Conservation (phyloP, 129 eudicot genomes). For the Rutidosis leptorrhynchoides region DNA sequence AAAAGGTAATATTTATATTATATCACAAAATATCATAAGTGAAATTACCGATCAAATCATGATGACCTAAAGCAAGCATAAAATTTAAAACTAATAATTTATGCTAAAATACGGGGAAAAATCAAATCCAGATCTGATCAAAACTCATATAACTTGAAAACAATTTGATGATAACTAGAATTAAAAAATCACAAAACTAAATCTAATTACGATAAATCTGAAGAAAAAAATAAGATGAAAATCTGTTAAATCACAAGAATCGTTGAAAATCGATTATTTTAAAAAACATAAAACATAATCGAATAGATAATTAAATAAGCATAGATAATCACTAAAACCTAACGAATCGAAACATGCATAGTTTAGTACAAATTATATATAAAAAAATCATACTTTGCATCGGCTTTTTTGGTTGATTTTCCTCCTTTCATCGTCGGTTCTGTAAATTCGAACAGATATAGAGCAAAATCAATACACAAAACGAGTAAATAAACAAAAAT, state of each 20-base stretch:
- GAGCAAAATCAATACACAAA: not conserved
- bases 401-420: slow-evolving; percentile 47
- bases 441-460: slow-evolving; percentile 12
- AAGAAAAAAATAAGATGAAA: not conserved
- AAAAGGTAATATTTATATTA: too few species aligned
- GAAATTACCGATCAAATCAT: not conserved
- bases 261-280: not conserved
- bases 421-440: slow-evolving; percentile 48
- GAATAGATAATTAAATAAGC: not conserved
- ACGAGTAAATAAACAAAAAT: not conserved
- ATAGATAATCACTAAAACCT: not conserved
- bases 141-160: not conserved
- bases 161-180: not conserved
- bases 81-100: too few species aligned
- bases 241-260: not conserved
- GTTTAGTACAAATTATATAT: too few species aligned
- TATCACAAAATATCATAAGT: not conserved
- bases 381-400: slow-evolving; percentile 31
- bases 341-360: too few species aligned
- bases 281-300: not conserved
- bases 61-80: too few species aligned
- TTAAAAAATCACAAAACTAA: too few species aligned
- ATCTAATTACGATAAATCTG: not conserved
- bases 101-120: too few species aligned
- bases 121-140: not conserved